These are phyloP conservation scores for Candida sakaeoensis DNA, from an alignment of 805 yeast species.

Conservation along the genomic window DNA sequence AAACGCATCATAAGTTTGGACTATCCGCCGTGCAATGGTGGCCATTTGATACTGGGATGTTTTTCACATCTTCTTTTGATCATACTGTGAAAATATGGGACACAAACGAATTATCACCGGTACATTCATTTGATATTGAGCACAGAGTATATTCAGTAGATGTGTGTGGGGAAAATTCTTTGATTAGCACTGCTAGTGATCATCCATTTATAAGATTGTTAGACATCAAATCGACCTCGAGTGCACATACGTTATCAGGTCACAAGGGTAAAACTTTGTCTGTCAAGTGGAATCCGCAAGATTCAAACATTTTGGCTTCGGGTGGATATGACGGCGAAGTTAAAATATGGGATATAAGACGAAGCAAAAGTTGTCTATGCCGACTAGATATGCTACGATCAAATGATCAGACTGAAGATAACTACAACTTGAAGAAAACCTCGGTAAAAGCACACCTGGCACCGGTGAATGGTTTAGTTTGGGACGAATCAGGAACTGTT, in stretches of 20 bases:
- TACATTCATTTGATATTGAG: slow-evolving; percentile 60
- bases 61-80: slow-evolving; percentile 79
- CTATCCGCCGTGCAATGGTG: slow-evolving; percentile 80
- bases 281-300: slow-evolving; percentile 73
- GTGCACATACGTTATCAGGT: slow-evolving; percentile 68
- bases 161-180: slow-evolving; percentile 39
- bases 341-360: slow-evolving; percentile 80
- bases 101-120: slow-evolving; percentile 60
- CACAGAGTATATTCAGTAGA: slow-evolving; percentile 67
- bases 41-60: slow-evolving; percentile 84
- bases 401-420: slow-evolving; percentile 14
- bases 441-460: slow-evolving; percentile 68
- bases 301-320: slow-evolving; percentile 60
- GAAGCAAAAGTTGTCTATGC: slow-evolving; percentile 60
- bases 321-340: slow-evolving; percentile 83
- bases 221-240: slow-evolving; percentile 70
- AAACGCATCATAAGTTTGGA: slow-evolving; percentile 60
- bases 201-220: slow-evolving; percentile 64
- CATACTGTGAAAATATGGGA: slow-evolving; percentile 79
- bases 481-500: slow-evolving; percentile 65
- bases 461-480: slow-evolving; percentile 72
- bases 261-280: slow-evolving; percentile 54
- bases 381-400: slow-evolving; percentile 57
- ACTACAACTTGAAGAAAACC: slow-evolving; percentile 23
- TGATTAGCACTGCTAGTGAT: slow-evolving; percentile 70